Conservation (phyloP, 108 stramenopile genomes). For the Nannochloropsis oceanica region DNA sequence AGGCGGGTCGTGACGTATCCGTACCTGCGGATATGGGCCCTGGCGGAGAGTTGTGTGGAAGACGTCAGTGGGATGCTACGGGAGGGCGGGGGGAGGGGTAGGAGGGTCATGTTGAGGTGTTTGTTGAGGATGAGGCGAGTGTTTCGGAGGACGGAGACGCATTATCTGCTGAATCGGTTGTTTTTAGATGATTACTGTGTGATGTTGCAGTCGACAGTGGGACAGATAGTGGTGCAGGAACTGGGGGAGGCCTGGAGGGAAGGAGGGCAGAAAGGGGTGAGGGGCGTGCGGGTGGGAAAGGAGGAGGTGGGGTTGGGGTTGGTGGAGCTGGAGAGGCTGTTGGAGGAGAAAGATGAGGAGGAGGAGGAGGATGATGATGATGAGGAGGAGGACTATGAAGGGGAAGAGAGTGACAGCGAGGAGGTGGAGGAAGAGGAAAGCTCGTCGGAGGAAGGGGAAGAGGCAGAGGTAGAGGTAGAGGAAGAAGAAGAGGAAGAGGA, state of each 20-base stretch:
- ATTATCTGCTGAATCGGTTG: constrained; percentile 65
- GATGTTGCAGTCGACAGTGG: constrained; percentile 10
- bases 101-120: constrained; percentile 50
- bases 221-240: not conserved
- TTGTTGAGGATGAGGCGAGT: constrained; percentile 47
- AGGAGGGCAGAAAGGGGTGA: not conserved
- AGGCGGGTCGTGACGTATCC: constrained; percentile 69
- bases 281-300: no score
- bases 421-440: not conserved
- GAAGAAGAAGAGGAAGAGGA: not conserved
- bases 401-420: not conserved
- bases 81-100: constrained; percentile 8
- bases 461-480: not conserved
- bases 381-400: not conserved
- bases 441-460: not conserved
- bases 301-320: not conserved
- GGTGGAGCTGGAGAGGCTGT: not conserved
- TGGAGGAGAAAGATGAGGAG: not conserved
- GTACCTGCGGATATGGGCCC: constrained; percentile 56
- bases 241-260: not conserved
- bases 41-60: constrained; percentile 17
- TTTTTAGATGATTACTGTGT: constrained; percentile 38
- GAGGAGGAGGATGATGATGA: not conserved
- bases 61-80: constrained; percentile 48
- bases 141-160: constrained; percentile 40